A percentile compares a stretch with the other conserved stretches of the same genome.
Evolutionary conservation across 495 filamentous ascomycete genomes (phyloP).

Genomic region (Umbilicaria muhlenbergii): DNA sequence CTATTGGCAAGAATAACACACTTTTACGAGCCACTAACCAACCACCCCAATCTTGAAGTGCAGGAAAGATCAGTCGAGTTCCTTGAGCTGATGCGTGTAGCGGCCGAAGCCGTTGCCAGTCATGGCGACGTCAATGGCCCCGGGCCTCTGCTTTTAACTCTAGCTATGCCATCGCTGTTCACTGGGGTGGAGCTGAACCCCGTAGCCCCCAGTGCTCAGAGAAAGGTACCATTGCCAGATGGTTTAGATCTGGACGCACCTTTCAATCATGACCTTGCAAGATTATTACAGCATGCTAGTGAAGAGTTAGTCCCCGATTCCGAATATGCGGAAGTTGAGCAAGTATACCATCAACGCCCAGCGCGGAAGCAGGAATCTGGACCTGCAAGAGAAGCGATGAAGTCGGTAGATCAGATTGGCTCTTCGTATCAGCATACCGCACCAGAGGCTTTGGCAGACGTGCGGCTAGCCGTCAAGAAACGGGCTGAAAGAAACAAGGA

Average conservation of each 20-base stretch:
- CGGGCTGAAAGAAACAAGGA: constrained; percentile 68
- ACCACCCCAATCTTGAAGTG: constrained; percentile 82
- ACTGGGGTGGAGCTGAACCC: constrained; percentile 77
- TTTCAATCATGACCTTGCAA: constrained; percentile 62
- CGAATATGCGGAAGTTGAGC: constrained; percentile 48
- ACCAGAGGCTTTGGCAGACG: constrained; percentile 44
- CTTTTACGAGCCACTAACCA: constrained; percentile 58
- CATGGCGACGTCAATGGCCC: constrained; percentile 42
- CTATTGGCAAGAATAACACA: constrained; percentile 66
- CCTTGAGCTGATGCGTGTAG: constrained; percentile 71
- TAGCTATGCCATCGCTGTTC: constrained; percentile 79
- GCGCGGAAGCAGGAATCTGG: constrained; percentile 3
- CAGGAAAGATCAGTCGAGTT: constrained; percentile 92
- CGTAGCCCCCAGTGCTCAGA: constrained; percentile 67
- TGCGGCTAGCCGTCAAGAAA: constrained; percentile 44
- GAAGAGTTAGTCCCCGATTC: constrained; percentile 29
- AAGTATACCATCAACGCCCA: constrained; percentile 52
- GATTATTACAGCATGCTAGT: constrained; percentile 44
- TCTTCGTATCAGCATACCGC: constrained; percentile 49
- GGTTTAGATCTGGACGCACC: constrained; percentile 57
- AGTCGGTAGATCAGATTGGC: constrained; percentile 26
- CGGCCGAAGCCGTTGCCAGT: constrained; percentile 59
- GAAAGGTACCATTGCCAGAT: constrained; percentile 67
- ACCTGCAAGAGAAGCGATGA: constrained; percentile 18
- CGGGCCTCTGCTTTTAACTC: constrained; percentile 65